Evolutionary conservation across 306 rosid species (phyloP).

Genomic region (Castanea sativa): DNA sequence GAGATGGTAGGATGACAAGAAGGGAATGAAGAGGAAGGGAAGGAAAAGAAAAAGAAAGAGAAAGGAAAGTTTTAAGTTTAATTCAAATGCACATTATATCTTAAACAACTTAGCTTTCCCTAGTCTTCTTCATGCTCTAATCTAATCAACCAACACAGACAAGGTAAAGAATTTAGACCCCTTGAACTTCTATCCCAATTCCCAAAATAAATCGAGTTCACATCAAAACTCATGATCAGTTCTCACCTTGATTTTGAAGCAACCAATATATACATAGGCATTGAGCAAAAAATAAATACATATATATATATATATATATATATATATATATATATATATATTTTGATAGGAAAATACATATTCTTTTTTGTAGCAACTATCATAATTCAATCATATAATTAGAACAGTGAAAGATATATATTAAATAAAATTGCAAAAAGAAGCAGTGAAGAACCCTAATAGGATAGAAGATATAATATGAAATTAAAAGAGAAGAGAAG

Average conservation of each 20-base stretch:
- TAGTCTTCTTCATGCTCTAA: background rate
- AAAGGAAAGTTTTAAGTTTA: background rate
- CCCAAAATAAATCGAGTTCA: background rate
- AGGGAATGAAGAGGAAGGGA: background rate
- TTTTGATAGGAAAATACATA: no score
- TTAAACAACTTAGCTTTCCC: background rate
- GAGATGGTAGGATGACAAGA: background rate
- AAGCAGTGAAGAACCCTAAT: no score
- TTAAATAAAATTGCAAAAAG: no score
- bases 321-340: no score
- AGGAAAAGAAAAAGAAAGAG: background rate
- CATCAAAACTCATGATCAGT: background rate
- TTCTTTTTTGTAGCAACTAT: no score
- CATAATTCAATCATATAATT: no score
- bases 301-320: no score
- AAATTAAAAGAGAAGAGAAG: no score
- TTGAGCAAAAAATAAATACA: no score
- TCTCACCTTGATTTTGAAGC: background rate
- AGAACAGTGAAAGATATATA: no score
- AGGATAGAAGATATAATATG: no score
- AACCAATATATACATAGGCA: no score
- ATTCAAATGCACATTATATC: background rate
- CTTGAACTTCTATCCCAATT: background rate
- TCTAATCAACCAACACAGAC: background rate
- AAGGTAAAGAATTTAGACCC: background rate